A percentile compares a stretch with the other conserved stretches of the same genome.
Evolutionary conservation across 2,329 filamentous ascomycete species (phyloP).

Genomic region (Aspergillus floridensis): DNA sequence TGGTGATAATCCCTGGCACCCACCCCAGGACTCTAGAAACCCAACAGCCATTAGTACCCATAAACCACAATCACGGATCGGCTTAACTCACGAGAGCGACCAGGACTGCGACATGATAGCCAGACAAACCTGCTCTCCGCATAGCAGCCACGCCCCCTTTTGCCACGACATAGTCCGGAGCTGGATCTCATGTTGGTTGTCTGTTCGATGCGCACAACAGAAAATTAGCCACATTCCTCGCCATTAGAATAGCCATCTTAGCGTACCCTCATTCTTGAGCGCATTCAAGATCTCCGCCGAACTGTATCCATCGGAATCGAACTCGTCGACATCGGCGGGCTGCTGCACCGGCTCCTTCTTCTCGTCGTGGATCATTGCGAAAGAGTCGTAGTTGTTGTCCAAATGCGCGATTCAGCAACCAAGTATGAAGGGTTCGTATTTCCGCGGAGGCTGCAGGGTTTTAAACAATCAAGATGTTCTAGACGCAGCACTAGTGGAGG

Average conservation of each 20-base stretch:
- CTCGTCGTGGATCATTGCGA: neutral
- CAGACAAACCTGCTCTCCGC: slow-evolving; percentile 51
- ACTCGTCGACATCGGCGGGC: neutral
- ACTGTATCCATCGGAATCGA: neutral
- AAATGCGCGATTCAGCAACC: neutral
- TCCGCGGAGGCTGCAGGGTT: slow-evolving; percentile 1
- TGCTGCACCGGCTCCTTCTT: neutral
- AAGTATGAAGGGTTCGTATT: neutral
- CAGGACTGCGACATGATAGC: slow-evolving; percentile 54
- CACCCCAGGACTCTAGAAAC: neutral
- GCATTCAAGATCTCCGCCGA: slow-evolving; percentile 1
- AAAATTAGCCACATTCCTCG: neutral
- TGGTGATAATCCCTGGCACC: slow-evolving; percentile 20
- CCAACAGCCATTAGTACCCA: neutral
- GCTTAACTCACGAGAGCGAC: slow-evolving; percentile 44
- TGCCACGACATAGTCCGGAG: slow-evolving; percentile 56
- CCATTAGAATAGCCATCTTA: neutral
- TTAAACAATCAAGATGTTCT: neutral
- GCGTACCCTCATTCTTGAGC: neutral
- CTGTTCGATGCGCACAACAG: neutral
- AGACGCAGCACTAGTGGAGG: neutral
- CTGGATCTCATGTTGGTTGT: slow-evolving; percentile 43
- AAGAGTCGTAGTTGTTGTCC: neutral
- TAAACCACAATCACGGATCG: neutral
- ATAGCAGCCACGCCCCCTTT: slow-evolving; percentile 50